Percentiles rank a stretch among this genome's conserved stretches.
phyloP scores from a whole-genome alignment of 2,329 filamentous ascomycete species.

The Phialemoniopsis sp. region DNA sequence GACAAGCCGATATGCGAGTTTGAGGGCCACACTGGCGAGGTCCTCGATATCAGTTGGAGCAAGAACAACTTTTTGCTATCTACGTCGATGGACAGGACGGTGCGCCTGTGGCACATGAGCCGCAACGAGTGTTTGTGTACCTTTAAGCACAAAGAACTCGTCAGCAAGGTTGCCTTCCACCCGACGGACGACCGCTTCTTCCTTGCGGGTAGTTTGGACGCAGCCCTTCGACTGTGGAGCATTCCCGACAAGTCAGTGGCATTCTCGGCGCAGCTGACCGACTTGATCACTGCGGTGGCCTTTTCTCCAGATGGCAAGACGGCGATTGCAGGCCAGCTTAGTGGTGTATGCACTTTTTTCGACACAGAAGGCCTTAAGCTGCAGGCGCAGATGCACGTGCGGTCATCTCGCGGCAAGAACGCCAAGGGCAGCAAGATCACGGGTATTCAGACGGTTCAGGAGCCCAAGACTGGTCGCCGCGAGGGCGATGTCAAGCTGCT shows the following conservation, averaged over 20 bases:
- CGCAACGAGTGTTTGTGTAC: constrained; percentile 83
- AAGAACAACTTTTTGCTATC: constrained; percentile 98
- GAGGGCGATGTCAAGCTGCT: constrained; percentile 72
- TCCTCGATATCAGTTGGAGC: constrained; percentile 94
- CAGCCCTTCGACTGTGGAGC: constrained; percentile 86
- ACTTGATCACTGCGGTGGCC: constrained; percentile 89
- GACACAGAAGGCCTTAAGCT: constrained; percentile 87
- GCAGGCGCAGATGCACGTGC: constrained; percentile 85
- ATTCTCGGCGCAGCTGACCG: constrained; percentile 70
- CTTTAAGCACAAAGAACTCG: constrained; percentile 92
- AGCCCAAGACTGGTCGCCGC: not conserved
- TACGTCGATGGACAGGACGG: constrained; percentile 97
- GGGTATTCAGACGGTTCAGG: constrained; percentile 66
- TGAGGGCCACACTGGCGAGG: constrained; percentile 75
- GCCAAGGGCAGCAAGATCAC: constrained; percentile 97
- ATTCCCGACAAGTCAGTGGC: constrained; percentile 95
- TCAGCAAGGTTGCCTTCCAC: constrained; percentile 92
- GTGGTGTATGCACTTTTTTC: constrained; percentile 83
- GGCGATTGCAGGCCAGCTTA: constrained; percentile 83
- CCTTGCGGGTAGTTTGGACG: constrained; percentile 86
- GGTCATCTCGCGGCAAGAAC: constrained; percentile 87
- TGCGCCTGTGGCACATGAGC: constrained; percentile 88
- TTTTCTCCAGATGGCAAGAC: constrained; percentile 91
- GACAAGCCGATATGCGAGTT: constrained; percentile 77
- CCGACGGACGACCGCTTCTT: constrained; percentile 96